Conservation (phyloP, 2,329 filamentous ascomycete genomes). For the Hymenoscyphus infarciens region DNA sequence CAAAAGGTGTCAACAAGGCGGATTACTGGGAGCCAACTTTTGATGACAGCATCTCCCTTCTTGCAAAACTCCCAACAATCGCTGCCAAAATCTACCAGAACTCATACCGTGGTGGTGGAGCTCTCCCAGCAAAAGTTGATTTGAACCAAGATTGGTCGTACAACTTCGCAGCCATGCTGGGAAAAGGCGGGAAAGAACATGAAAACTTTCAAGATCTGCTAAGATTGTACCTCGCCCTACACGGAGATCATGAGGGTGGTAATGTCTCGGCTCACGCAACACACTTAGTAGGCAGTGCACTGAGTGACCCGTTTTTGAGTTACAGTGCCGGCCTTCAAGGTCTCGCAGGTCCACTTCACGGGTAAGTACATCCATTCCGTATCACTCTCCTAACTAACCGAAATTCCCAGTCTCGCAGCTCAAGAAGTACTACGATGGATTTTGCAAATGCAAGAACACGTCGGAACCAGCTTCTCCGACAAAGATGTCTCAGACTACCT, state of each 20-base stretch:
- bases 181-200: slow-evolving; percentile 82
- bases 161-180: slow-evolving; percentile 96
- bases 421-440: slow-evolving; percentile 98
- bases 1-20: slow-evolving; percentile 84
- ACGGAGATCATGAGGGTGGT: slow-evolving; percentile 96
- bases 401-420: slow-evolving; percentile 66
- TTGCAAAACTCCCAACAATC: slow-evolving; percentile 94
- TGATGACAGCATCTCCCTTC: slow-evolving; percentile 87
- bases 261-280: slow-evolving; percentile 96
- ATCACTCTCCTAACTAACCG: not conserved
- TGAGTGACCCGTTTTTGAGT: slow-evolving; percentile 92
- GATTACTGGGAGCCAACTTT: slow-evolving; percentile 99
- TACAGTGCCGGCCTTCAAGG: slow-evolving; percentile 95
- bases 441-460: slow-evolving; percentile 86
- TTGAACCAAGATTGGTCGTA: slow-evolving; percentile 92
- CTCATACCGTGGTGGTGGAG: slow-evolving; percentile 72
- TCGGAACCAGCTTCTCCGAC: slow-evolving; percentile 74
- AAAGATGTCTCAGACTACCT: slow-evolving; percentile 84
- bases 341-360: slow-evolving; percentile 88
- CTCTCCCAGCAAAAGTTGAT: slow-evolving; percentile 74
- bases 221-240: slow-evolving; percentile 88
- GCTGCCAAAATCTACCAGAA: slow-evolving; percentile 98
- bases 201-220: slow-evolving; percentile 95
- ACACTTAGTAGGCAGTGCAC: slow-evolving; percentile 88
- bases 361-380: slow-evolving; percentile 43